Base-by-base conservation (phyloP, 805 yeast genomes). In the Spathaspora girioi region DNA sequence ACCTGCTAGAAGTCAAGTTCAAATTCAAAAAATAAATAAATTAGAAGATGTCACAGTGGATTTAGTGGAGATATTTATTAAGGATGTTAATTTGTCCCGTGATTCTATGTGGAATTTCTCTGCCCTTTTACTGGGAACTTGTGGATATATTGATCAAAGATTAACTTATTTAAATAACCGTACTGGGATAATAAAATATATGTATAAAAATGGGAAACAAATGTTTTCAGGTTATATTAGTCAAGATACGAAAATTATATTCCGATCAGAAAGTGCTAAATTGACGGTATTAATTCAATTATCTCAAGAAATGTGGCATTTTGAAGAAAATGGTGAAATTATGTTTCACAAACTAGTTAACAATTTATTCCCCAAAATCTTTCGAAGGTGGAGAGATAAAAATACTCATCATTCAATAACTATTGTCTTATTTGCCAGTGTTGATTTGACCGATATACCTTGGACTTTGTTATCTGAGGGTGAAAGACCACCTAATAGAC, bases 221-320 rank as follows among this genome's bases (percentile, higher is more conserved):
- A 76, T 80, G 19, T 82, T 87, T 56, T 87, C 96, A 9, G 93
- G 90, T 0, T 89, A 83, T 60, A 75, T 93, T 45, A 88, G 92
- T 1, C 76, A 75, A 17, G 74, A 81, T 26, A 92, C 99, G 3
- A 86, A 85, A 57, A 71, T 94, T 27, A 89, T 91, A 0, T 93
- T 88, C 65, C 78, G 99, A 45, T 90, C 97, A 1, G 97, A 93
- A 60, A 86, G 96, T 41, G 96, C 97, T 1, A 81, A 87, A 51
- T 71, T 93, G 51, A 80, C 89, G 14, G 87, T 92, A 47, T 75
- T 94, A 55, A 83, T 94, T 47, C 99, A 94, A 64, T 82, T 92
- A 54, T 88, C 97, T 1, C 80, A 87, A 40, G 99, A 94, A 62
- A 94, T 94, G 97, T 94, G 97, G 96, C 90, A 91, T 65, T 94